Base-by-base conservation (phyloP, 2,329 filamentous ascomycete genomes). In the Colletotrichum higginsianum region DNA sequence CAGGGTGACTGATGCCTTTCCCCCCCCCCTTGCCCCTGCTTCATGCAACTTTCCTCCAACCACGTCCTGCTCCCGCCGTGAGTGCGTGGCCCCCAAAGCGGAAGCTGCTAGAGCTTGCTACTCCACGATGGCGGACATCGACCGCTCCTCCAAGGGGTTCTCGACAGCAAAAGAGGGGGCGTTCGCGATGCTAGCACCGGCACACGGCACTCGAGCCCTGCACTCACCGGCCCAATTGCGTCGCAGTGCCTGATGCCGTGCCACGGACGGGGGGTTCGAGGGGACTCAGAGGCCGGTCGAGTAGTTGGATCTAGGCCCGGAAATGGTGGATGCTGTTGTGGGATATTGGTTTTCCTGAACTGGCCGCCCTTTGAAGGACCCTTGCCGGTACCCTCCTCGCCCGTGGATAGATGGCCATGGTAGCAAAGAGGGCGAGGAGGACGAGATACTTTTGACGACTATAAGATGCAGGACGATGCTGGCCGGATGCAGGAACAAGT, bases 381-480 rank as follows among this genome's bases (percentile, higher is more conserved):
- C 26, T 66, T 35, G 21, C 35, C 30, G 35, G 15, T 23, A 47
- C 46, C 60, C 46, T 61, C 8, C 42, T 15, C 13, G 23, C 7
- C 65, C 60, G 65, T 60, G 52, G 30, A 49, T 35, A 47, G 49
- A 53, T 49, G 13, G 40, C 2, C 46, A 7, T 47, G 21, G 30
- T 60, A 46, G 64, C 21, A 26, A 40, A 63, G 56, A 67, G 53
- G 47, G 40, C 57, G 5, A n/a, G 21, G 16, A 55, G 18, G 65
- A 49, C 13, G 23, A 53, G 55, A 55, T 21, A 15, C 44, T 12
- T n/a, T 15, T n/a, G 56, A 38, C 60, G 49, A 38, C 60, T 72
- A 69, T 72, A 69, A 64, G 69, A 69, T 53, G 63, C 46, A 60
- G 18, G 47, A 21, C 53, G 65, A 49, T 30, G 65, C 53, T 64